These are phyloP conservation scores for Ophiostoma ulmi DNA, from an alignment of 2,329 filamentous ascomycete genomes.

Conservation along the genomic window DNA sequence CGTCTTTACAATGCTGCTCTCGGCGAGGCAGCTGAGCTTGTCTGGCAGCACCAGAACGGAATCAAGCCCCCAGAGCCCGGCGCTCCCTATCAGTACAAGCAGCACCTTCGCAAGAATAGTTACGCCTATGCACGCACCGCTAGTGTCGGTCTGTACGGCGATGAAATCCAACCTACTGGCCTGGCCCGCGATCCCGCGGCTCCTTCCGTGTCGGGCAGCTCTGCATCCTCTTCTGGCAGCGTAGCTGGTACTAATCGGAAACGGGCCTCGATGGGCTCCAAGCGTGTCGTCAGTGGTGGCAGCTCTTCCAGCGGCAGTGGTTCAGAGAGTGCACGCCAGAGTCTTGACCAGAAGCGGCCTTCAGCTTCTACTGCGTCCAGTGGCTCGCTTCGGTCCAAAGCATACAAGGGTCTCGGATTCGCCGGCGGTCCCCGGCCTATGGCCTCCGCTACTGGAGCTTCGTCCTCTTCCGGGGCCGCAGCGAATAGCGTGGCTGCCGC, in stretches of 20 bases:
- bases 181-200: conserved; percentile 41
- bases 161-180: conserved; percentile 44
- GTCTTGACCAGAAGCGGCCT: conserved; percentile 30
- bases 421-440: conserved; percentile 32
- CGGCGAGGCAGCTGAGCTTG: conserved; percentile 71
- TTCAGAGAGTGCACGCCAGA: conserved; percentile 32
- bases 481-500: conserved; percentile 17
- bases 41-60: conserved; percentile 68
- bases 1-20: conserved; percentile 65
- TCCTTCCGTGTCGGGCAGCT: conserved; percentile 50
- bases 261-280: conserved; percentile 32
- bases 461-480: neutral
- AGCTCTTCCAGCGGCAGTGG: conserved; percentile 31
- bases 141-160: conserved; percentile 49
- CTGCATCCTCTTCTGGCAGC: conserved; percentile 39
- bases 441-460: conserved; percentile 30
- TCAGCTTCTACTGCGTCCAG: neutral
- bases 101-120: conserved; percentile 65
- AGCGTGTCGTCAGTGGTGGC: conserved; percentile 23
- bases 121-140: conserved; percentile 63
- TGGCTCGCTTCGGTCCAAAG: conserved; percentile 33
- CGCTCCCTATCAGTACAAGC: conserved; percentile 61
- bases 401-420: conserved; percentile 41
- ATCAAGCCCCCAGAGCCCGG: conserved; percentile 52
- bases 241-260: conserved; percentile 36